phyloP scores from a whole-genome alignment of 495 filamentous ascomycete species.

The Aspergillus sparsus region DNA sequence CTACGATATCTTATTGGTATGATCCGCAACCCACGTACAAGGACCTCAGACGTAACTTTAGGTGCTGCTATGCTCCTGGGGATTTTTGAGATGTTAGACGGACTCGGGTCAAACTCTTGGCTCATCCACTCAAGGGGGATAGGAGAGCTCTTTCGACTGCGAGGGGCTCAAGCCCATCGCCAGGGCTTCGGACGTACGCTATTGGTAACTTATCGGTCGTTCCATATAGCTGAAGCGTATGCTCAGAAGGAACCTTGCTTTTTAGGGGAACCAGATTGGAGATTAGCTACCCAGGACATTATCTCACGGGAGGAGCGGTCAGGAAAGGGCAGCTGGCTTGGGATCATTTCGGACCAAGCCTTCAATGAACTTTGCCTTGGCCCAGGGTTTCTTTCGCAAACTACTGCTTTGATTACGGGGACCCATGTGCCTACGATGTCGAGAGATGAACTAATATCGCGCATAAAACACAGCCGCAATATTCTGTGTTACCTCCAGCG shows the following conservation, averaged over 20 bases:
- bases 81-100: conserved; percentile 36
- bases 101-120: conserved; percentile 32
- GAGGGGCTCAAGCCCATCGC: conserved; percentile 31
- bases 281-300: conserved; percentile 25
- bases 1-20: conserved; percentile 17
- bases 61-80: conserved; percentile 33
- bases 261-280: conserved; percentile 33
- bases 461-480: conserved; percentile 18
- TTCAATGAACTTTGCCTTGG: conserved; percentile 31
- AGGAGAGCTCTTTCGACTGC: conserved; percentile 29
- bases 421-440: neutral
- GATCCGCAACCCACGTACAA: conserved; percentile 20
- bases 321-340: conserved; percentile 21
- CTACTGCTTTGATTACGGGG: conserved; percentile 16
- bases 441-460: conserved; percentile 12
- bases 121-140: conserved; percentile 41
- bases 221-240: conserved; percentile 34
- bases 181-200: conserved; percentile 33
- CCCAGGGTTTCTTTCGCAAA: conserved; percentile 28
- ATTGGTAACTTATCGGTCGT: conserved; percentile 34
- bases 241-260: conserved; percentile 33
- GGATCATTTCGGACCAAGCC: conserved; percentile 26
- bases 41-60: conserved; percentile 26
- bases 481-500: conserved; percentile 18
- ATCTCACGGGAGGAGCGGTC: conserved; percentile 18